Evolutionary conservation across 768 basidiomycete genomes (phyloP).

Genomic region (Boletus rubropictus): DNA sequence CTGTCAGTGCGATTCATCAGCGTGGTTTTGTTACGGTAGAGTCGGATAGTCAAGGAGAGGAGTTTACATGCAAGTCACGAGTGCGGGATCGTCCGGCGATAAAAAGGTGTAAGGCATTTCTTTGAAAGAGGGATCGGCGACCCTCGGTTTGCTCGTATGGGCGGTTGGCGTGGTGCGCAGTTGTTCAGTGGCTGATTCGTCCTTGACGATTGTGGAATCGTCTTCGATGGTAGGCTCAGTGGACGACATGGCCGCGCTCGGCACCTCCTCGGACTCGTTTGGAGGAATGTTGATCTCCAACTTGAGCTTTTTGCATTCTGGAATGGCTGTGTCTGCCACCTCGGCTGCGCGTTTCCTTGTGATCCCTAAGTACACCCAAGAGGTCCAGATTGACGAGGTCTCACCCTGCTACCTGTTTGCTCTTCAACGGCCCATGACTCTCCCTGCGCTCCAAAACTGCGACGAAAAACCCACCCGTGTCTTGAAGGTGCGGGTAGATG

Average conservation of each 20-base stretch:
- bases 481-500: constrained; percentile 91
- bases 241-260: constrained; percentile 5
- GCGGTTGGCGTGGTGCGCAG: background rate
- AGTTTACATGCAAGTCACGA: constrained; percentile 71
- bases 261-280: constrained; percentile 2
- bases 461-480: constrained; percentile 98
- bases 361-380: background rate
- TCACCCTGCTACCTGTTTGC: constrained; percentile 14
- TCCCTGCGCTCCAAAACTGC: constrained; percentile 67
- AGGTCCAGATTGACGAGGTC: background rate
- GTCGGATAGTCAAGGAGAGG: background rate
- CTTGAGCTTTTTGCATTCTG: constrained; percentile 49
- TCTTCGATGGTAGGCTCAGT: constrained; percentile 3
- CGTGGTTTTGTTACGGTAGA: background rate
- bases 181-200: background rate
- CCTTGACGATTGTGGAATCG: background rate
- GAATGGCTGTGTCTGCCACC: constrained; percentile 34
- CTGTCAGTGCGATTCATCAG: constrained; percentile 35
- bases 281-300: constrained; percentile 26
- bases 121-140: constrained; percentile 51
- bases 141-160: constrained; percentile 5
- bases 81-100: constrained; percentile 58
- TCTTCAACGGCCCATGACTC: constrained; percentile 1
- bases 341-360: constrained; percentile 45
- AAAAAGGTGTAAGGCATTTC: constrained; percentile 92